Percentiles rank a stretch among this genome's conserved stretches.
These are phyloP conservation scores for Carpinus viminea DNA, from an alignment of 306 rosid genomes.

Conservation along the genomic window DNA sequence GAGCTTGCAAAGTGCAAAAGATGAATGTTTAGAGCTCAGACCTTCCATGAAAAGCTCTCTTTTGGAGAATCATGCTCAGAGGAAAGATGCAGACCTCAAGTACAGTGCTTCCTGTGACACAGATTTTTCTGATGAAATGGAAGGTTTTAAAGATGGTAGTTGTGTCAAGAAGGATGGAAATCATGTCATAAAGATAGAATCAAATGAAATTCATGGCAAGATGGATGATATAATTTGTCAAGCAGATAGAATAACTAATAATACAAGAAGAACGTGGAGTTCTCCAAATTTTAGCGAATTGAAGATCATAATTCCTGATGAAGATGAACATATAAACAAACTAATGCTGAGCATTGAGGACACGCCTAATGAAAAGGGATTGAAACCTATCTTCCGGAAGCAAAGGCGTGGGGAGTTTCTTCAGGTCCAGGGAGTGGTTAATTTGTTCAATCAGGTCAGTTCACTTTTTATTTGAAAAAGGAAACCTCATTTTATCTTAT, in stretches of 20 bases:
- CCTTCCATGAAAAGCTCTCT: conserved; percentile 34
- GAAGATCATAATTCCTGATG: conserved; percentile 64
- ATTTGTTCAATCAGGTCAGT: conserved; percentile 68
- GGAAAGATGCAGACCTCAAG: conserved; percentile 38
- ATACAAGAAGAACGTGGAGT: conserved; percentile 67
- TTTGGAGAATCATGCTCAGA: conserved; percentile 35
- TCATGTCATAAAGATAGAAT: conserved; percentile 47
- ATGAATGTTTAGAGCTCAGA: conserved; percentile 39
- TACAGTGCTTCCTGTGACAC: conserved; percentile 36
- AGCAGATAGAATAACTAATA: conserved; percentile 58
- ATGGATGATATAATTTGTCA: conserved; percentile 69
- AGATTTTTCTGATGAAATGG: conserved; percentile 39
- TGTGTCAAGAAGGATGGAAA: conserved; percentile 33
- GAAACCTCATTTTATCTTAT: not conserved
- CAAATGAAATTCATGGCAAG: conserved; percentile 40
- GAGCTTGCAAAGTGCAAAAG: conserved; percentile 33
- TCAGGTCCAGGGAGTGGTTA: conserved; percentile 51
- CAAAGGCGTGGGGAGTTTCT: conserved; percentile 61
- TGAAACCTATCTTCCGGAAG: conserved; percentile 66
- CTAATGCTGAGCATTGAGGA: conserved; percentile 36
- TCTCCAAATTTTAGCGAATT: conserved; percentile 61
- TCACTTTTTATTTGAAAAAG: conserved; percentile 18
- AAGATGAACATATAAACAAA: conserved; percentile 50
- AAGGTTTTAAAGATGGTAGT: conserved; percentile 44
- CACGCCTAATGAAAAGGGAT: conserved; percentile 83